A percentile compares a stretch with the other conserved stretches of the same genome.
These are phyloP conservation scores for Eucalyptus rudis DNA, from an alignment of 345 rosid species.

Conservation along the genomic window DNA sequence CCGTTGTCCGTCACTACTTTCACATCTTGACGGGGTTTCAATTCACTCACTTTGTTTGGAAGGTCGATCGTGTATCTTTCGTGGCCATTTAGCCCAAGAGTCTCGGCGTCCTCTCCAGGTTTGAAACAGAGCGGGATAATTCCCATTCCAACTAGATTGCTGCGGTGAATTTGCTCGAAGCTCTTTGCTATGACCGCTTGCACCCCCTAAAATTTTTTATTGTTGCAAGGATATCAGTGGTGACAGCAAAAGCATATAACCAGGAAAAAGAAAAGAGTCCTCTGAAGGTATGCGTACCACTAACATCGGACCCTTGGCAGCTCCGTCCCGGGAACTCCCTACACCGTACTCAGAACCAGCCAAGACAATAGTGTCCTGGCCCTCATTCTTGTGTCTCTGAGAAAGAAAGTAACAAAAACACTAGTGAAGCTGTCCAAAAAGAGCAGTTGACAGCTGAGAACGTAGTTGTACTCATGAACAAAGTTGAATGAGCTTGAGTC, in stretches of 20 bases:
- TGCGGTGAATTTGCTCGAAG: slow-evolving; percentile 74
- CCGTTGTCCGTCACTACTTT: slow-evolving; percentile 52
- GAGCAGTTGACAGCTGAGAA: background rate
- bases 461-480: background rate
- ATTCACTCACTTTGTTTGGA: slow-evolving; percentile 41
- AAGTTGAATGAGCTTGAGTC: background rate
- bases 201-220: slow-evolving; percentile 34
- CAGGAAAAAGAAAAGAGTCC: background rate
- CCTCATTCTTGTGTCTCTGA: slow-evolving; percentile 70
- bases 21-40: slow-evolving; percentile 82
- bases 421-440: background rate
- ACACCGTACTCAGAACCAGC: slow-evolving; percentile 91
- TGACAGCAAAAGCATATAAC: background rate
- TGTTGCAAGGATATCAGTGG: background rate
- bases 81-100: slow-evolving; percentile 59
- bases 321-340: slow-evolving; percentile 97
- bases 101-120: slow-evolving; percentile 65
- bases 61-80: slow-evolving; percentile 59
- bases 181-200: slow-evolving; percentile 80
- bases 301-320: slow-evolving; percentile 94
- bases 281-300: slow-evolving; percentile 25
- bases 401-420: background rate
- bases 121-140: slow-evolving; percentile 71
- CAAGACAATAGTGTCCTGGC: slow-evolving; percentile 55
- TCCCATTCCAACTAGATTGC: slow-evolving; percentile 88